Conservation (phyloP, 352 stramenopile genomes). For the Globisporangium perplexum region DNA sequence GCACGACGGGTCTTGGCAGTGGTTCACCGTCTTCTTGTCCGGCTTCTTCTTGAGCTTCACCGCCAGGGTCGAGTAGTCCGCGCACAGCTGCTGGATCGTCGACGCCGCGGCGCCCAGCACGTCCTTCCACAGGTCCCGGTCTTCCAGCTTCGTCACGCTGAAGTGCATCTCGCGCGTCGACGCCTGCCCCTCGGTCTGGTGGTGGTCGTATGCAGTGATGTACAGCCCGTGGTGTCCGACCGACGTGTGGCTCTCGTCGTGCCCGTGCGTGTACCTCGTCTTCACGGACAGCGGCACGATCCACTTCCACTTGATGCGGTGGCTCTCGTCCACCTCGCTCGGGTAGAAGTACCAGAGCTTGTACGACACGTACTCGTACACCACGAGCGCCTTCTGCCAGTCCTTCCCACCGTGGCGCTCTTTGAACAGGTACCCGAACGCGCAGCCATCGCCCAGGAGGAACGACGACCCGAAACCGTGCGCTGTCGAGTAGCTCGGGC, state of each 20-base stretch:
- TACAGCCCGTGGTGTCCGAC: constrained; percentile 81
- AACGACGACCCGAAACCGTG: constrained; percentile 87
- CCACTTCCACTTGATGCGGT: constrained; percentile 86
- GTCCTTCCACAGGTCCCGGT: constrained; percentile 77
- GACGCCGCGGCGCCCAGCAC: constrained; percentile 50
- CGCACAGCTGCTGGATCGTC: constrained; percentile 59
- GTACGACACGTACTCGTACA: constrained; percentile 84
- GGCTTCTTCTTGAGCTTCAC: constrained; percentile 75
- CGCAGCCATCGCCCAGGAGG: constrained; percentile 72
- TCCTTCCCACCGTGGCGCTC: constrained; percentile 46
- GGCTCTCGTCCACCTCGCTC: constrained; percentile 73
- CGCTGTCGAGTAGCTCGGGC: constrained; percentile 75
- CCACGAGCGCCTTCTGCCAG: constrained; percentile 83
- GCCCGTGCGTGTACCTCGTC: constrained; percentile 74
- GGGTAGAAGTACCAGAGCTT: constrained; percentile 90
- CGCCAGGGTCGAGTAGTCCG: constrained; percentile 57
- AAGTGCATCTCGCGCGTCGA: constrained; percentile 76
- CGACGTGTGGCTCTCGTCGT: constrained; percentile 79
- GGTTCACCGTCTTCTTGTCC: constrained; percentile 75
- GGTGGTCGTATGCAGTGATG: constrained; percentile 75
- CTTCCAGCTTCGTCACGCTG: constrained; percentile 80
- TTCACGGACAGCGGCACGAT: constrained; percentile 73
- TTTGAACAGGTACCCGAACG: constrained; percentile 84
- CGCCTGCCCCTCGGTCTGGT: constrained; percentile 41
- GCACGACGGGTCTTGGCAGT: constrained; percentile 70